These are phyloP conservation scores for Dothistroma pini DNA, from an alignment of 2,329 filamentous ascomycete species.

Conservation along the genomic window DNA sequence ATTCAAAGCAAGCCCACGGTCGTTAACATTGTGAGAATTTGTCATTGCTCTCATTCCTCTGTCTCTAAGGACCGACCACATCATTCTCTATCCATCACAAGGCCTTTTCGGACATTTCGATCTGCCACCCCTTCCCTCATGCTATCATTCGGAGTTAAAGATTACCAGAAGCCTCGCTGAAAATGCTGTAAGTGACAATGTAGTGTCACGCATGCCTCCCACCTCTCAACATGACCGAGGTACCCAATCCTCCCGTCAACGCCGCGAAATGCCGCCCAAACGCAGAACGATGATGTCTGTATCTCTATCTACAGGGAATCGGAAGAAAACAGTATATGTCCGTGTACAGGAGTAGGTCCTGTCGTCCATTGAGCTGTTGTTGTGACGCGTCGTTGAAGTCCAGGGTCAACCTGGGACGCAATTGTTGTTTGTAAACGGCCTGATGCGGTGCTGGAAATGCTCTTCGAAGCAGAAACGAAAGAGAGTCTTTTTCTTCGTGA, in stretches of 20 bases:
- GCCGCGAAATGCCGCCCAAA: conserved; percentile 3
- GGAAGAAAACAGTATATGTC: not conserved
- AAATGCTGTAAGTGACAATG: conserved; percentile 5
- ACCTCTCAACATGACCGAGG: not conserved
- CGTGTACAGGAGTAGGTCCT: not conserved
- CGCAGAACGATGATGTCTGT: not conserved
- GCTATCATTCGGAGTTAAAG: not conserved
- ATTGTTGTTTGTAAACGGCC: not conserved
- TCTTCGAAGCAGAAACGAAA: not conserved
- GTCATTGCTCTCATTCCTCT: not conserved
- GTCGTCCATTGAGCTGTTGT: not conserved
- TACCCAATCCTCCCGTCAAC: not conserved
- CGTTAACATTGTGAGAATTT: not conserved
- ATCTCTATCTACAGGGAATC: not conserved
- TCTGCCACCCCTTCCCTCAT: conserved; percentile 1
- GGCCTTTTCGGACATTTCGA: not conserved
- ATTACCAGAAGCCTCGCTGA: conserved; percentile 8
- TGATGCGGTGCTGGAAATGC: not conserved
- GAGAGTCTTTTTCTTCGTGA: conserved; percentile 9
- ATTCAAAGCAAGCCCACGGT: not conserved
- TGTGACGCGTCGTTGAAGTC: not conserved
- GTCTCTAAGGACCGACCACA: not conserved
- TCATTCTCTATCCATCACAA: not conserved
- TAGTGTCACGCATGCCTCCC: not conserved
- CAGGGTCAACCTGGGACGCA: not conserved